Percentiles rank a stretch among this genome's conserved stretches.
phyloP scores from a whole-genome alignment of 1,284 basidiomycete genomes.

The Tilletia caries region DNA sequence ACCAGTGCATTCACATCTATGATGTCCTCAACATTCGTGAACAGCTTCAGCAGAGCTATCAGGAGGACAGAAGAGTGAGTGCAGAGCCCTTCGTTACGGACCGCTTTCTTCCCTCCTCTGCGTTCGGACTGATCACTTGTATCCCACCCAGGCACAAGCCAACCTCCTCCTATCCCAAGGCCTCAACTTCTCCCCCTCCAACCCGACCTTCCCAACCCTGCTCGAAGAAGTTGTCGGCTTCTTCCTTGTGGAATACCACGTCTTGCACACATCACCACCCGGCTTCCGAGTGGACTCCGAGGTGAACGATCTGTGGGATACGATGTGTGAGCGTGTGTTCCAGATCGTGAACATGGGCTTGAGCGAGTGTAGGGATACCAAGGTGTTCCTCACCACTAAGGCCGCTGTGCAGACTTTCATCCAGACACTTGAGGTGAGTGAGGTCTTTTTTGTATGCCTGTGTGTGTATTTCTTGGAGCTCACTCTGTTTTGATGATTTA shows the following conservation, averaged over 20 bases:
- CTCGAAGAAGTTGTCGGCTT: slow-evolving; percentile 92
- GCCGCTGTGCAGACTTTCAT: slow-evolving; percentile 80
- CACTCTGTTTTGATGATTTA: not conserved
- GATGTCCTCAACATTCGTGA: slow-evolving; percentile 81
- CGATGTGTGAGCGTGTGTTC: slow-evolving; percentile 73
- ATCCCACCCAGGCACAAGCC: slow-evolving; percentile 71
- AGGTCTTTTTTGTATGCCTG: too few species aligned
- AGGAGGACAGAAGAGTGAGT: slow-evolving; percentile 78
- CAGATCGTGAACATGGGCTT: slow-evolving; percentile 73
- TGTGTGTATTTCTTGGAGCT: too few species aligned
- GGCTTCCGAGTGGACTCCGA: slow-evolving; percentile 80
- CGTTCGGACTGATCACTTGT: too few species aligned
- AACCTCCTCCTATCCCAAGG: slow-evolving; percentile 79
- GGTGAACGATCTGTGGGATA: slow-evolving; percentile 94
- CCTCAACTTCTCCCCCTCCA: slow-evolving; percentile 54
- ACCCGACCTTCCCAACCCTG: slow-evolving; percentile 31
- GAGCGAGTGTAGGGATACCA: slow-evolving; percentile 73
- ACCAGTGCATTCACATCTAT: slow-evolving; percentile 97
- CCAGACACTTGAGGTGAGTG: slow-evolving; percentile 71
- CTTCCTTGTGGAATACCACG: slow-evolving; percentile 93
- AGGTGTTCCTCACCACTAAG: slow-evolving; percentile 78
- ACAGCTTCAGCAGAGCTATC: slow-evolving; percentile 85
- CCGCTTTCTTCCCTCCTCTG: not conserved
- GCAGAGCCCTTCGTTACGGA: not conserved
- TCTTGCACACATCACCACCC: slow-evolving; percentile 72